Base-by-base conservation (phyloP, 1,284 basidiomycete genomes). In the Moesziomyces aphidis region DNA sequence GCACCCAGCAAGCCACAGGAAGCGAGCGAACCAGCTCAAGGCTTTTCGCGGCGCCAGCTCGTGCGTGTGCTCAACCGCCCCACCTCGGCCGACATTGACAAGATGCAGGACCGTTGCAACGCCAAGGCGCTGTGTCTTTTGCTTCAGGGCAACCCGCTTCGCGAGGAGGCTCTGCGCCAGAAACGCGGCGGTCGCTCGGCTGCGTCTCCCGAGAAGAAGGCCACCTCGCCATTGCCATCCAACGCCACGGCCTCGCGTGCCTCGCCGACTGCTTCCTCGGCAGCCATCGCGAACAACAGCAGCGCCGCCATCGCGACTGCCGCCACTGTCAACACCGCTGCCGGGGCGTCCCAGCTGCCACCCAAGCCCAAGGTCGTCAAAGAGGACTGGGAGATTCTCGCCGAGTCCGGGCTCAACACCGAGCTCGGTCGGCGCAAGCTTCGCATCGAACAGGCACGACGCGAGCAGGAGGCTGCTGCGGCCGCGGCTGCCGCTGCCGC, bases 321-420 rank as follows among this genome's bases (percentile, higher is more conserved):
- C 48, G 34, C 23, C 31, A 13, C 39, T 39, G 22, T 39, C 36
- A 5, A 45, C 31, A 21, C 53, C 26, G 24, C 47, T 17, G 48
- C 56, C n/a, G 52, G 49, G 48, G 50, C 62, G 5, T 54, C 70
- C 47, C 61, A 57, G 28, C 62, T 67, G 1, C 73, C 76, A 24
- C 44, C 65, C 22, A 78, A 78, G 50, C 61, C 66, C 1, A 50
- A 55, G 42, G n/a, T 63, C 19, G 57, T 68, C 52, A 76, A 74
- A 42, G 77, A 78, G 21, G 74, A 73, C 17, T 78, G 77, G 77
- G 77, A 78, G 51, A 51, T 78, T 15, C 58, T 74, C 11, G 77
- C 77, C 42, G 77, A 78, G 50, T 56, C 71, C 9, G 77, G 77
- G 6, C 63, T 78, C 56, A 67, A 75, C 52, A 78, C 74, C 39